Evolutionary conservation across 306 rosid species (phyloP).

Genomic region (Albizia julibrissin): DNA sequence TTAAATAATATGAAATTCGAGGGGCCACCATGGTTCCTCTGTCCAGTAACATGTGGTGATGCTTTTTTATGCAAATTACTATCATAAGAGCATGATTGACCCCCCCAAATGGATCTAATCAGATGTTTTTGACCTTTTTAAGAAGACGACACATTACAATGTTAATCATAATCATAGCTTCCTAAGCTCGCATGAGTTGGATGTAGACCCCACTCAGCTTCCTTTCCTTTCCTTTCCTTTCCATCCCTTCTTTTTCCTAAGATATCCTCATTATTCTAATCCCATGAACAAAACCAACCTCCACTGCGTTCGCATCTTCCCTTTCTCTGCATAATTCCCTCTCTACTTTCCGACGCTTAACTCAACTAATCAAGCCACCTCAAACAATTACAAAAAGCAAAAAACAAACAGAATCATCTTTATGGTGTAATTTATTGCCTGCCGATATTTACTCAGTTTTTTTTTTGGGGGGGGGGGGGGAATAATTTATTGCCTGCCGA

Average conservation of each 20-base stretch:
- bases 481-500: neutral
- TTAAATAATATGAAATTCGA: conserved; percentile 8
- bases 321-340: conserved; percentile 28
- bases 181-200: neutral
- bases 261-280: conserved; percentile 15
- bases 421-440: neutral
- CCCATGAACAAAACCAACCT: conserved; percentile 9
- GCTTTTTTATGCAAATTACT: conserved; percentile 28
- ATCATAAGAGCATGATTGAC: conserved; percentile 54
- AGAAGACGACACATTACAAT: neutral
- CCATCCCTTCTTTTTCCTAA: conserved; percentile 19
- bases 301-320: conserved; percentile 32
- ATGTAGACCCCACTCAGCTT: conserved; percentile 35
- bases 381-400: conserved; percentile 28
- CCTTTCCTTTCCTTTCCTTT: neutral
- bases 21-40: conserved; percentile 29
- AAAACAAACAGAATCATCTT: neutral
- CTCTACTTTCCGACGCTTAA: conserved; percentile 5
- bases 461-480: too few species aligned
- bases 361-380: conserved; percentile 33
- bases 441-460: neutral
- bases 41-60: conserved; percentile 12
- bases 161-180: neutral
- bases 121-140: neutral
- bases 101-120: conserved; percentile 27